Base-by-base conservation (phyloP, 148 eudicot genomes). In the Amaranthus hypochondriacus region DNA sequence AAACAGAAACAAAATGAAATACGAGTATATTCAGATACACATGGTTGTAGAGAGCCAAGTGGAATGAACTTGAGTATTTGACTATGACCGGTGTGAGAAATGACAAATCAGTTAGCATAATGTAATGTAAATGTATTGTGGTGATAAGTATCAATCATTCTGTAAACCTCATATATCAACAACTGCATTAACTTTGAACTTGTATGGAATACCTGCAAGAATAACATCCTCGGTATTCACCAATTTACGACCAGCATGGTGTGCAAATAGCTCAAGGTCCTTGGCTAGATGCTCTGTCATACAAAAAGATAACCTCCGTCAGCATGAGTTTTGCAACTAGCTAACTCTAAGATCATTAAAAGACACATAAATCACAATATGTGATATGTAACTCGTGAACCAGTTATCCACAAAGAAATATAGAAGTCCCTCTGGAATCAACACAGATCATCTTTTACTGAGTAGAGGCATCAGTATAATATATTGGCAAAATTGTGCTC, bases 161-260 rank as follows among this genome's bases (percentile, higher is more conserved):
- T 44, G 50, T 56, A 49, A 59, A 65, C 47, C 63, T 21, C 48
- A 66, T 4, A n/a, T 55, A 28, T 9, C 62, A 53, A 77, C n/a
- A 2, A 18, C 2, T 64, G 56, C 2, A 56, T 64, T 51, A 4
- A 54, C 70, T 9, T 43, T 56, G 18, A 58, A 64, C 55, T 64
- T 21, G 66, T 9, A 64, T 55, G 64, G 74, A 86, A 80, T 73
- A 94, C 98, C 98, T 74, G 92, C 85, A 71, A 92, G 89, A 75
- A 92, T 92, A 69, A 95, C 96, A 81, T 95, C 97, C 76, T 95
- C 90, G 80, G 91, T 87, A 77, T 95, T 95, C 46, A 95, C 92
- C 76, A 88, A 71, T 82, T 95, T 95, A 66, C 97, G 93, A 56
- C 93, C 90, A 51, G 87, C 99, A 81, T 92, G 99, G 69, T 84